phyloP scores from a whole-genome alignment of 2,329 filamentous ascomycete genomes.

The Westerdykella aurantiaca region DNA sequence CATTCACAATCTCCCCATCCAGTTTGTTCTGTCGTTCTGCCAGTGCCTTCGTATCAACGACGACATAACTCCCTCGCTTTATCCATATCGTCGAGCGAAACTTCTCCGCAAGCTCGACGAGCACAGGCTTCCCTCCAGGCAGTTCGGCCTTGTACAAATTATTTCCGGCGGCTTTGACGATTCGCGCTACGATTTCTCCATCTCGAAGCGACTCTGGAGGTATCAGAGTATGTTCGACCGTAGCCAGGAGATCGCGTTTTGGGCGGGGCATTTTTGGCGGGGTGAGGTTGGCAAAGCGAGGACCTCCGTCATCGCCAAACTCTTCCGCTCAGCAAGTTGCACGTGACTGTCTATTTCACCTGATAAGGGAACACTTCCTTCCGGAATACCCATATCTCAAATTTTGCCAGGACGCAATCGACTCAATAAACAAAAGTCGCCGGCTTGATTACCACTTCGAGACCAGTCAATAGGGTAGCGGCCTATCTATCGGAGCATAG shows the following conservation, averaged over 20 bases:
- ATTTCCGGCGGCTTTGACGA: slow-evolving; percentile 80
- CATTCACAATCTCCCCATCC: slow-evolving; percentile 83
- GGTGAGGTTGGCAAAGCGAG: too few relatives aligned
- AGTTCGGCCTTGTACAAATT: slow-evolving; percentile 77
- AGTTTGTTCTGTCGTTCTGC: slow-evolving; percentile 69
- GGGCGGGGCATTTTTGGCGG: slow-evolving; percentile 58
- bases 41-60: slow-evolving; percentile 66
- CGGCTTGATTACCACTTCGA: too few relatives aligned
- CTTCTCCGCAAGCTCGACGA: slow-evolving; percentile 75
- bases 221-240: slow-evolving; percentile 64
- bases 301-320: too few relatives aligned
- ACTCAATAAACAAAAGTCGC: too few relatives aligned
- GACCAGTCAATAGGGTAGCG: too few relatives aligned
- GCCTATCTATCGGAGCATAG: too few relatives aligned
- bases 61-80: slow-evolving; percentile 78
- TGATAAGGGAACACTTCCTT: too few relatives aligned
- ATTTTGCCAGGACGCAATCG: too few relatives aligned
- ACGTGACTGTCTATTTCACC: too few relatives aligned
- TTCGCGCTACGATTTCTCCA: slow-evolving; percentile 64
- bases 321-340: too few relatives aligned
- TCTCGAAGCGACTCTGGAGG: slow-evolving; percentile 50
- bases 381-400: too few relatives aligned
- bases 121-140: slow-evolving; percentile 55
- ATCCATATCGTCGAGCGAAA: slow-evolving; percentile 95
- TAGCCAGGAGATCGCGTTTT: slow-evolving; percentile 71